Evolutionary conservation across 1,139 yeast genomes (phyloP).

Genomic region (Candida buenavistaensis): DNA sequence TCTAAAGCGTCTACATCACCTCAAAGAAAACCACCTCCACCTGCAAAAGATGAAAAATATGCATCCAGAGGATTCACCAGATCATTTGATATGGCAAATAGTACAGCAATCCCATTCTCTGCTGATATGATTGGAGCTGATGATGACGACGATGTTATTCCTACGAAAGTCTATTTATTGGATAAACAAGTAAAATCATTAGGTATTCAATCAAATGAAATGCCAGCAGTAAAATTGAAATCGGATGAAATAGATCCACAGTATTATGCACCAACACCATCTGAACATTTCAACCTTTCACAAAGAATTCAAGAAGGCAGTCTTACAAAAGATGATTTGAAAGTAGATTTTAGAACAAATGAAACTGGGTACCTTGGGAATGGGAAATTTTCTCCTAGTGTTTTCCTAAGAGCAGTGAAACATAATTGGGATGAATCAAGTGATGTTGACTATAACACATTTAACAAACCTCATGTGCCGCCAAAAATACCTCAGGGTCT

Average conservation of each 20-base stretch:
- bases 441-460: slow-evolving; percentile 23
- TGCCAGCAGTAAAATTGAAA: slow-evolving; percentile 16
- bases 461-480: slow-evolving; percentile 17
- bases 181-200: slow-evolving; percentile 36
- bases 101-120: slow-evolving; percentile 41
- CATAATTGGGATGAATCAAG: slow-evolving; percentile 7
- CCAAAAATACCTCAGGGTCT: slow-evolving; percentile 55
- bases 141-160: slow-evolving; percentile 25
- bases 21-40: slow-evolving; percentile 17
- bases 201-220: slow-evolving; percentile 19
- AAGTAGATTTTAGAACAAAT: slow-evolving; percentile 25
- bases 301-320: slow-evolving; percentile 25
- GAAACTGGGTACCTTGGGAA: slow-evolving; percentile 40
- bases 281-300: slow-evolving; percentile 32
- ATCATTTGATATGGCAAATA: slow-evolving; percentile 11
- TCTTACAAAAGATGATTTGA: slow-evolving; percentile 21
- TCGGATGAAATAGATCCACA: slow-evolving; percentile 45
- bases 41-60: slow-evolving; percentile 4
- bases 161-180: slow-evolving; percentile 38
- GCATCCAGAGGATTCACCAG: background rate
- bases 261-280: slow-evolving; percentile 50
- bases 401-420: slow-evolving; percentile 29
- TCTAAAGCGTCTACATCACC: slow-evolving; percentile 14
- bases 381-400: slow-evolving; percentile 44
- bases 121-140: slow-evolving; percentile 46